Evolutionary conservation across 257 asterid genomes (phyloP).

Genomic region (Parsonsia alboflavescens): DNA sequence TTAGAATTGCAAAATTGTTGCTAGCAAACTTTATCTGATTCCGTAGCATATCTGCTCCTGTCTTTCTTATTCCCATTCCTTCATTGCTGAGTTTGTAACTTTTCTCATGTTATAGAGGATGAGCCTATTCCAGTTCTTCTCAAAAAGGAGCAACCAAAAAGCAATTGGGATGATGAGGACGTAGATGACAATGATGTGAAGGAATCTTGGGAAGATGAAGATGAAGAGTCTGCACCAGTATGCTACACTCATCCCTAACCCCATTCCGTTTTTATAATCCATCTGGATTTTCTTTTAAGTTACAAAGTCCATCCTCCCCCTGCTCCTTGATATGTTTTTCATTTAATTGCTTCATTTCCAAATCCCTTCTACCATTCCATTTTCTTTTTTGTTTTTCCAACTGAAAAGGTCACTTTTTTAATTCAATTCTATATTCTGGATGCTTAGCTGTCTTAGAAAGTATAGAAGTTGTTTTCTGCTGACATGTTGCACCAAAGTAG

Average conservation of each 20-base stretch:
- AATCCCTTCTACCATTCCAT: background rate
- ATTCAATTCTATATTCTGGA: background rate
- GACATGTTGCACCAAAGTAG: background rate
- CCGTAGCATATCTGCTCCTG: background rate
- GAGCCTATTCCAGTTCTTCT: conserved; percentile 55
- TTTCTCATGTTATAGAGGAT: conserved; percentile 52
- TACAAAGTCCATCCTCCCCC: background rate
- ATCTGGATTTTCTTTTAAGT: background rate
- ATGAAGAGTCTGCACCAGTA: conserved; percentile 57
- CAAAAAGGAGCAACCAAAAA: conserved; percentile 41
- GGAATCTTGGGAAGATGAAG: conserved; percentile 98
- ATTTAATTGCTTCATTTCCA: background rate
- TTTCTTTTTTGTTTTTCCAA: background rate
- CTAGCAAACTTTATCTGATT: background rate
- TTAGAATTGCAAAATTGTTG: background rate
- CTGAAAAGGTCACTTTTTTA: background rate
- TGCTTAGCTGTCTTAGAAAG: background rate
- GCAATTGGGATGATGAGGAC: conserved; percentile 90
- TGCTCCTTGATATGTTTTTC: background rate
- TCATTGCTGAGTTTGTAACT: conserved; percentile 3
- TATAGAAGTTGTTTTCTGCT: background rate
- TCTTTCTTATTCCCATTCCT: background rate
- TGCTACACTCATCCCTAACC: background rate
- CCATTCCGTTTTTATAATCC: too few species aligned
- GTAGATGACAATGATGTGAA: conserved; percentile 61